phyloP scores from a whole-genome alignment of 805 yeast species.

The Cyberlindnera mrakii region DNA sequence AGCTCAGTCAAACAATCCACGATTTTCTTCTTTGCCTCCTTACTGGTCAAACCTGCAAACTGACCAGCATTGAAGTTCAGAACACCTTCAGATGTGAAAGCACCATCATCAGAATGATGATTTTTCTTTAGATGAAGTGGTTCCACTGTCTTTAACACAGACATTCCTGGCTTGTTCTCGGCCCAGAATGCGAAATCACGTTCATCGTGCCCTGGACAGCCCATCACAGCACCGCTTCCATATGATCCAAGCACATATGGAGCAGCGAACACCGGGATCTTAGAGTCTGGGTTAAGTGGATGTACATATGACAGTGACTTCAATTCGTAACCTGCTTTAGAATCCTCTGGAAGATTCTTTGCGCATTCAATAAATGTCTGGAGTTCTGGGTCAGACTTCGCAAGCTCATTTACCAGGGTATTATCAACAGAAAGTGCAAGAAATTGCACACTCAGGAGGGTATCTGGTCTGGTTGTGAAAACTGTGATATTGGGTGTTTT shows the following conservation, averaged over 20 bases:
- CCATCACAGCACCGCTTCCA: slow-evolving; percentile 96
- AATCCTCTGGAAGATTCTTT: slow-evolving; percentile 34
- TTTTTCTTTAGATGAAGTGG: slow-evolving; percentile 11
- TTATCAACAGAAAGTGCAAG: slow-evolving; percentile 74
- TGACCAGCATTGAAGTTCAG: slow-evolving; percentile 43
- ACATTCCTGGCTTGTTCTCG: slow-evolving; percentile 42
- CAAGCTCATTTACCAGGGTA: slow-evolving; percentile 41
- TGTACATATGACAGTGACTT: slow-evolving; percentile 38
- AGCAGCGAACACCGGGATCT: slow-evolving; percentile 78
- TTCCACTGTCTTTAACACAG: slow-evolving; percentile 14
- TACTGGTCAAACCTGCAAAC: slow-evolving; percentile 42
- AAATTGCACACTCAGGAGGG: slow-evolving; percentile 77
- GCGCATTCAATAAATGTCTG: slow-evolving; percentile 37
- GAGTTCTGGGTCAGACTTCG: slow-evolving; percentile 35
- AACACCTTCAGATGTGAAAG: slow-evolving; percentile 39
- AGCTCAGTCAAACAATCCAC: slow-evolving; percentile 32
- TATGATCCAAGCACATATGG: slow-evolving; percentile 83
- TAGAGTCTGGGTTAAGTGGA: slow-evolving; percentile 46
- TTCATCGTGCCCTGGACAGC: slow-evolving; percentile 90
- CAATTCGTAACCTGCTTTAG: slow-evolving; percentile 58
- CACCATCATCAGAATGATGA: slow-evolving; percentile 13
- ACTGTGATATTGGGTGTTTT: slow-evolving; percentile 34
- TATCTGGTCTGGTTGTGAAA: slow-evolving; percentile 89
- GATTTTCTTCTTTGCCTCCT: slow-evolving; percentile 47
- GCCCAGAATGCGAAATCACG: slow-evolving; percentile 83